Evolutionary conservation across 805 yeast genomes (phyloP), one percentile per base, ranked within the genome.

Genomic region (Starmerella bombi): DNA sequence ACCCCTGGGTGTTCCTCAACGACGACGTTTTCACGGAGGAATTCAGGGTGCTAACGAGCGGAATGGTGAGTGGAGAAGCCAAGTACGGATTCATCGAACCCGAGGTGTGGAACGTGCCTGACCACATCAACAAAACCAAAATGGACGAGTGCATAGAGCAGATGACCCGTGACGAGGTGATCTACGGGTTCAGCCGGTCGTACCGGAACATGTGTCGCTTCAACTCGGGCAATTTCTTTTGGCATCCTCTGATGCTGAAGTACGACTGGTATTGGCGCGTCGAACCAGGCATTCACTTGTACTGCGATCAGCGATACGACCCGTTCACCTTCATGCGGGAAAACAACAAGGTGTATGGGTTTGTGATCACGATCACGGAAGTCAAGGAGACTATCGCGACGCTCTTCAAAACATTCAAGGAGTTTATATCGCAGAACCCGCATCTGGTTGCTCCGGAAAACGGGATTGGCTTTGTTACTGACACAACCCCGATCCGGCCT

Each of bases 1-100:
- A 88, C 57, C 96, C 93, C 52, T 88, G 97, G 96, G 91, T 85
- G 21, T 91, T 88, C 60, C 67, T 88, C 53, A 88, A 88, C 60
- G 95, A 88, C 58, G 84, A 77, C 43, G 78, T 71, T 36, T 91
- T 88, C 62, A 67, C 74, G 38, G 85, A 82, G 2, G 91, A 83
- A 52, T 88, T 91, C 61, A 82, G 74, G 53, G 62, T 63, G 21
- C 70, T 74, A 22, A 80, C 93, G 12, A 48, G 71, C 2, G 70
- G 80, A 10, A 62, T 84, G 54, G 75, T 77, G 14, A 75, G 86
- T 25, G 97, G 97, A 49, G 68, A 59, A 5, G 75, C 86, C 36
- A 70, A 75, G 48, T 91, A 77, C 55, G 97, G 93, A 35, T 42
- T 69, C 34, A 77, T 88, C 51, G 91, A 88, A n/a, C 65, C 68